A percentile compares a stretch with the other conserved stretches of the same genome.
Evolutionary conservation across 2,329 filamentous ascomycete genomes (phyloP).

Genomic region (Fusarium buxicola): DNA sequence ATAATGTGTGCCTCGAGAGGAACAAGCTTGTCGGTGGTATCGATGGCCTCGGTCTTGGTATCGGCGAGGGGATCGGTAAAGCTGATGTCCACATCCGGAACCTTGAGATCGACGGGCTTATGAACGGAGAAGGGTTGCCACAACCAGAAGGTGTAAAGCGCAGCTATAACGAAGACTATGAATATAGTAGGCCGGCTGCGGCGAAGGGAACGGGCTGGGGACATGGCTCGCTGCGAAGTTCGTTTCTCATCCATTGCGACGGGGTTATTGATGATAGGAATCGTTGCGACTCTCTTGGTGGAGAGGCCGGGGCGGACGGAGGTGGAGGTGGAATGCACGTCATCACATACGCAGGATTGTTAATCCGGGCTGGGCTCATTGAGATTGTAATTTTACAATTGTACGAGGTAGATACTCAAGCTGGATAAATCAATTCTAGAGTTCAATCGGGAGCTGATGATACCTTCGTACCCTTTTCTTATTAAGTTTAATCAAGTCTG

Average conservation of each 20-base stretch:
- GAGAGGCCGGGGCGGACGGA: conserved; percentile 18
- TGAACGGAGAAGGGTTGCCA: conserved; percentile 41
- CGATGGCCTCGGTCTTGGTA: conserved; percentile 2
- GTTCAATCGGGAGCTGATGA: too few relatives aligned
- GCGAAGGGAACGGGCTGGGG: conserved; percentile 39
- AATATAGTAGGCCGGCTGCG: conserved; percentile 41
- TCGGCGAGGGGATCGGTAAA: conserved; percentile 15
- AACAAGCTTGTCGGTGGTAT: conserved; percentile 59
- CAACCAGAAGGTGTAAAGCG: conserved; percentile 44
- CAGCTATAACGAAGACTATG: conserved; percentile 41
- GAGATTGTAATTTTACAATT: not conserved
- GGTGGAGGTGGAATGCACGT: conserved; percentile 24
- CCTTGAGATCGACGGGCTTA: conserved; percentile 7
- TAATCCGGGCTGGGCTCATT: conserved; percentile 29
- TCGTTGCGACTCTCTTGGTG: conserved; percentile 4
- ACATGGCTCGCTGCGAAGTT: conserved; percentile 35
- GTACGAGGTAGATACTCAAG: too few relatives aligned
- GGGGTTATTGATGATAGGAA: conserved; percentile 7
- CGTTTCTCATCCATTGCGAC: conserved; percentile 50
- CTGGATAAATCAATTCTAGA: too few relatives aligned
- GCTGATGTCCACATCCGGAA: not conserved
- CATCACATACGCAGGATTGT: conserved; percentile 34
- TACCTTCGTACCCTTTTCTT: too few relatives aligned
- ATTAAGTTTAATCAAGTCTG: too few relatives aligned
- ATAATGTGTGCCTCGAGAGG: conserved; percentile 96